phyloP scores from a whole-genome alignment of 2,329 filamentous ascomycete species.

The Diaporthe ilicicola region DNA sequence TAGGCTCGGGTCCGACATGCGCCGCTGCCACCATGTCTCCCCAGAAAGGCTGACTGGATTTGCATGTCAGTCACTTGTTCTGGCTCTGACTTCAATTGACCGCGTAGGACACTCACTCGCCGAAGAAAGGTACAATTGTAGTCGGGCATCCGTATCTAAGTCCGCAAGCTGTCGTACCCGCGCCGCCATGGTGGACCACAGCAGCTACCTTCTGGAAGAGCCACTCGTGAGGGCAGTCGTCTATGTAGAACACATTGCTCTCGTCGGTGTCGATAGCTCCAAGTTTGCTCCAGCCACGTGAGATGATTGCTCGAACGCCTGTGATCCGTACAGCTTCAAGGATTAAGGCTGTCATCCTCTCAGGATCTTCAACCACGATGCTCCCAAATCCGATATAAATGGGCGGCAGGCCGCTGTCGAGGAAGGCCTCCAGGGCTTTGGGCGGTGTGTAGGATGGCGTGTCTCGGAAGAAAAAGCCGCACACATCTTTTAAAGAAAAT shows the following conservation, averaged over 20 bases:
- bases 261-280: conserved; percentile 42
- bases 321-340: conserved; percentile 49
- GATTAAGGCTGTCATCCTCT: conserved; percentile 48
- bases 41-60: conserved; percentile 52
- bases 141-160: conserved; percentile 61
- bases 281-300: conserved; percentile 42
- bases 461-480: conserved; percentile 11
- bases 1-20: conserved; percentile 51
- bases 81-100: no score
- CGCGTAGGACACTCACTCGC: no score
- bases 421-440: neutral
- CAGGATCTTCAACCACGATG: conserved; percentile 57
- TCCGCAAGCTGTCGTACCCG: conserved; percentile 65
- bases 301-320: conserved; percentile 60
- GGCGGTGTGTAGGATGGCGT: neutral
- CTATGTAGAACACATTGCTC: conserved; percentile 55
- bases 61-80: no score
- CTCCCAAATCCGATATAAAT: conserved; percentile 56
- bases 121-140: conserved; percentile 60
- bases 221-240: conserved; percentile 65
- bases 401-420: conserved; percentile 48
- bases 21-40: conserved; percentile 50
- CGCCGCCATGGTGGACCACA: conserved; percentile 67
- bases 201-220: conserved; percentile 62
- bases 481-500: neutral